Evolutionary conservation across 139 green algal species (phyloP).

Genomic region (Gonium pectorale): DNA sequence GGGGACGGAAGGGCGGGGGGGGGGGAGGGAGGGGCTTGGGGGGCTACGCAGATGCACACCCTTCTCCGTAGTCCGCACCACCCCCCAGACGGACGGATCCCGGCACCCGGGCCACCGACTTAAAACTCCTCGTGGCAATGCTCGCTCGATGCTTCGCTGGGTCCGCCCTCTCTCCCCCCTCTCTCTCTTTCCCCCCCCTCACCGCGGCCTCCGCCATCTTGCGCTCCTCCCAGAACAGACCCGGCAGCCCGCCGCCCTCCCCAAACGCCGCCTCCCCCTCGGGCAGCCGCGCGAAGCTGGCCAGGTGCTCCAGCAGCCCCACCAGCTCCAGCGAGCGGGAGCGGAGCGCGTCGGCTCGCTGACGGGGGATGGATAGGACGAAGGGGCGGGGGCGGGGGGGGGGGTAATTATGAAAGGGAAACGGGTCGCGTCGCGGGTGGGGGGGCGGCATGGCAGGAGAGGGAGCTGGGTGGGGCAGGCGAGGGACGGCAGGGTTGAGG

Average conservation of each 20-base stretch:
- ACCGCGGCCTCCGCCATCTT: slow-evolving; percentile 39
- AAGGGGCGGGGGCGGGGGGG: neutral
- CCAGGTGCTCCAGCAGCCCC: slow-evolving; percentile 2
- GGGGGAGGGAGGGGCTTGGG: too few species aligned
- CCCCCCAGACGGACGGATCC: too few species aligned
- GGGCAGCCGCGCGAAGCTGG: slow-evolving; percentile 3
- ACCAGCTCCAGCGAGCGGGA: slow-evolving; percentile 29
- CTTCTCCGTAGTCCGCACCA: too few species aligned
- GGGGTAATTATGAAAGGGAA: too few species aligned
- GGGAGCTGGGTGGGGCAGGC: too few species aligned
- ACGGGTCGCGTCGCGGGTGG: too few species aligned
- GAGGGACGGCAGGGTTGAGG: too few species aligned
- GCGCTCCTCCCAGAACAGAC: slow-evolving; percentile 34
- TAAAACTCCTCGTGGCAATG: too few species aligned
- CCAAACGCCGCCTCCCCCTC: neutral
- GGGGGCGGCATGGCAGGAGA: too few species aligned
- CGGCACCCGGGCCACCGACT: too few species aligned
- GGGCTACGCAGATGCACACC: too few species aligned
- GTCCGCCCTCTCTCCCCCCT: neutral
- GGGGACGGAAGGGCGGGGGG: neutral
- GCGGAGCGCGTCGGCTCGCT: slow-evolving; percentile 31
- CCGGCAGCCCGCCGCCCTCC: slow-evolving; percentile 16
- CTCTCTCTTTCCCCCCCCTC: neutral
- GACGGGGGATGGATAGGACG: neutral
- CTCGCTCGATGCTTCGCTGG: too few species aligned